phyloP scores from a whole-genome alignment of 2,329 filamentous ascomycete genomes.

The Colletotrichum caudatum region DNA sequence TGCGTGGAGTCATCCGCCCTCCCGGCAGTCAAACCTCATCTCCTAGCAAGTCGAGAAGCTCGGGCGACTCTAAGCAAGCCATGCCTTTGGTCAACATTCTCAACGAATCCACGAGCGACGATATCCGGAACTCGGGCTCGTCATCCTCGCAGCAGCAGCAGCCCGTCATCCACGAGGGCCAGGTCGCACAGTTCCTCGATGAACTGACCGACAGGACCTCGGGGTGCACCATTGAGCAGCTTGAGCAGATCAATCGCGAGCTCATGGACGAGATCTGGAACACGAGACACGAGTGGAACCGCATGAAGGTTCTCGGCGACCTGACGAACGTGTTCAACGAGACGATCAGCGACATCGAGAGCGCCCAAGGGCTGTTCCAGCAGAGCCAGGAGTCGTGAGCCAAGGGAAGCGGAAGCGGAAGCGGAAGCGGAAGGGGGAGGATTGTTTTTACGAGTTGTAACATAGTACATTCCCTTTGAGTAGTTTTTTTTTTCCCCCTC shows the following conservation, averaged over 20 bases:
- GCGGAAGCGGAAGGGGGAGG: not conserved
- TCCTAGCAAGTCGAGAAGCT: constrained; percentile 46
- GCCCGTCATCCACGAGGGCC: constrained; percentile 59
- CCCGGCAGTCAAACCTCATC: constrained; percentile 56
- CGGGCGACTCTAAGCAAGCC: constrained; percentile 52
- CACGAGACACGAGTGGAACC: constrained; percentile 83
- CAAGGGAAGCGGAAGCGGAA: not conserved
- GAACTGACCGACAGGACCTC: constrained; percentile 76
- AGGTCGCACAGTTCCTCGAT: constrained; percentile 69
- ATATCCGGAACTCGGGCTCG: constrained; percentile 44
- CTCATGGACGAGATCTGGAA: constrained; percentile 94
- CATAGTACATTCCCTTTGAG: constrained; percentile 23
- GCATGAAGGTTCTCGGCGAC: constrained; percentile 75
- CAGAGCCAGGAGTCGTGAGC: constrained; percentile 54
- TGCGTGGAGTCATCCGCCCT: constrained; percentile 51
- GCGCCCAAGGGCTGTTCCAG: constrained; percentile 59
- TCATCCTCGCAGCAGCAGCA: constrained; percentile 47
- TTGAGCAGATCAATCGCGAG: constrained; percentile 91
- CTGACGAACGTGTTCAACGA: constrained; percentile 81
- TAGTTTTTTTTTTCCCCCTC: not conserved
- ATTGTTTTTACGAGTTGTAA: constrained; percentile 15
- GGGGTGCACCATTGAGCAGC: constrained; percentile 89
- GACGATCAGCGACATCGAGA: constrained; percentile 76
- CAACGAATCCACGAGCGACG: constrained; percentile 55
- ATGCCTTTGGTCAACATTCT: constrained; percentile 54